Percentiles rank a stretch among this genome's conserved stretches.
Evolutionary conservation across 2,329 filamentous ascomycete genomes (phyloP).

Genomic region (Xylariaceae sp.): DNA sequence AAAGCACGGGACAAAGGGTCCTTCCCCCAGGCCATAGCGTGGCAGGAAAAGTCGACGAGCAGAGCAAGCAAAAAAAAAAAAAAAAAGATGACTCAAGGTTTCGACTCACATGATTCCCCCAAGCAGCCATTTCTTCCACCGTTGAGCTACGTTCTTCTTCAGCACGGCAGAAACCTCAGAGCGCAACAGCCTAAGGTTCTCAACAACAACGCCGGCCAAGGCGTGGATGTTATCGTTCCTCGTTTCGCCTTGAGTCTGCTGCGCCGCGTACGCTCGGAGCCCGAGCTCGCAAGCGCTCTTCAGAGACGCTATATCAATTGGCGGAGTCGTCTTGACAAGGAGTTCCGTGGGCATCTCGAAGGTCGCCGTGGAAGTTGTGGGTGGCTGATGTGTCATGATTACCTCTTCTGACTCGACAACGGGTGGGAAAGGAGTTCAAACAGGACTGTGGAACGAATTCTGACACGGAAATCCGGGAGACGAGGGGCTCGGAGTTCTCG

Average conservation of each 20-base stretch:
- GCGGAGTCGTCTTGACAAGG: neutral
- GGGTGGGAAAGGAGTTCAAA: no score
- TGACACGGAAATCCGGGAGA: no score
- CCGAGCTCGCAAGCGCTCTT: slow-evolving; percentile 30
- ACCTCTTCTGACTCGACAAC: no score
- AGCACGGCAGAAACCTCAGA: slow-evolving; percentile 40
- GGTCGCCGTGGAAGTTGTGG: neutral
- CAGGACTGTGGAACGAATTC: no score
- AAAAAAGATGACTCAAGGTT: neutral
- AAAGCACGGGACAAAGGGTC: neutral
- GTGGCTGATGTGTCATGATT: neutral
- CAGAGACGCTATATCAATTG: slow-evolving; percentile 21
- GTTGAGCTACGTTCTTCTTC: slow-evolving; percentile 42
- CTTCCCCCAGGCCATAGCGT: neutral
- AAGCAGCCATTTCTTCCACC: slow-evolving; percentile 50
- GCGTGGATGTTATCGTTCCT: slow-evolving; percentile 37
- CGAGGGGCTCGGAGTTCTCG: no score
- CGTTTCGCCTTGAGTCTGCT: slow-evolving; percentile 35
- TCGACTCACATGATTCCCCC: slow-evolving; percentile 46
- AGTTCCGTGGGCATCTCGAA: neutral
- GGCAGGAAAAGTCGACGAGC: neutral
- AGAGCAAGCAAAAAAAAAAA: neutral
- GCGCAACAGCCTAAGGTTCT: slow-evolving; percentile 42
- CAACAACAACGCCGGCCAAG: slow-evolving; percentile 40
- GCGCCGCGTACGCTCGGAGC: slow-evolving; percentile 32